Conservation (phyloP, 2,329 filamentous ascomycete species). For the Colletotrichum sp. region DNA sequence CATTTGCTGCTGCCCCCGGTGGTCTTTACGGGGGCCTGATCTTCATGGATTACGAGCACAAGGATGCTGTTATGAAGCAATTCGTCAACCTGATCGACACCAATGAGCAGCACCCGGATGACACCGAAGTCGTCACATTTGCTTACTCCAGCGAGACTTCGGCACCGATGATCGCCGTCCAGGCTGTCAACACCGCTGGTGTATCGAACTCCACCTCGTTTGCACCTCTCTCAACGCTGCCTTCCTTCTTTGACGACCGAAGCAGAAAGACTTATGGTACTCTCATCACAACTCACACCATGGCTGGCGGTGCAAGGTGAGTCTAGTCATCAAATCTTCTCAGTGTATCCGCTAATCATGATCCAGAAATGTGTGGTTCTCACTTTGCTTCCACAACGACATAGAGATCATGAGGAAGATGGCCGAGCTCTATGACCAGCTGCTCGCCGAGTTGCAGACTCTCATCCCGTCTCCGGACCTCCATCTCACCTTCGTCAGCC, state of each 20-base stretch:
- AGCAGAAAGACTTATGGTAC: background rate
- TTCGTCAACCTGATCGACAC: background rate
- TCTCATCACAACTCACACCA: background rate
- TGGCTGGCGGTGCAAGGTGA: background rate
- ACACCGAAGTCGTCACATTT: background rate
- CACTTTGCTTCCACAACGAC: background rate
- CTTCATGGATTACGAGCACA: background rate
- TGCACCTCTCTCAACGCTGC: background rate
- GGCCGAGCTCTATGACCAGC: background rate
- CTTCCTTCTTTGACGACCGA: background rate
- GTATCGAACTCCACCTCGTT: background rate
- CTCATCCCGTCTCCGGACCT: background rate
- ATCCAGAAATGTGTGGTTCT: background rate
- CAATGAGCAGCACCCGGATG: background rate
- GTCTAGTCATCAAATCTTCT: rapidly evolving
- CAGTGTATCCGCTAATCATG: background rate
- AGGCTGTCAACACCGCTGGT: background rate
- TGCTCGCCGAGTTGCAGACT: background rate
- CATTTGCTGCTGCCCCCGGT: background rate
- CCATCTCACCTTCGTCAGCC: background rate
- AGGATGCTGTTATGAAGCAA: background rate
- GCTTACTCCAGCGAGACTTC: background rate
- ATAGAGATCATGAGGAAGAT: background rate
- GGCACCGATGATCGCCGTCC: background rate
- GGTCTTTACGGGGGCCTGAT: background rate